A percentile compares a stretch with the other conserved stretches of the same genome.
These are phyloP conservation scores for Pezizomycotina sp. DNA, from an alignment of 2,329 filamentous ascomycete species.

Conservation along the genomic window DNA sequence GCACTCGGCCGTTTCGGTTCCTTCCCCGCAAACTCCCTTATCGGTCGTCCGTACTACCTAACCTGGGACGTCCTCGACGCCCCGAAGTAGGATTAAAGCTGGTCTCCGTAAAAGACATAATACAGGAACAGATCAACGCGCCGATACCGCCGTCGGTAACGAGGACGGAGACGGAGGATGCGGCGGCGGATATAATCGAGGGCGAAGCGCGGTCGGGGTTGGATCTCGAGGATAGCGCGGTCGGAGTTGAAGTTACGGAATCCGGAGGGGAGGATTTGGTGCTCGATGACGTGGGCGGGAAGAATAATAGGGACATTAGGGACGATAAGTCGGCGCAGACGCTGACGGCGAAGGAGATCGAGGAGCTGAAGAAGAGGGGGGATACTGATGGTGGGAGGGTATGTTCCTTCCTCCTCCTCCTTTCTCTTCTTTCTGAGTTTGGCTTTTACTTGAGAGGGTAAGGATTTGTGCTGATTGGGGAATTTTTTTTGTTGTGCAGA, in stretches of 20 bases:
- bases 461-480: not conserved
- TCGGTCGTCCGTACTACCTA: conserved; percentile 79
- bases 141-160: too few relatives aligned
- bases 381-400: conserved; percentile 43
- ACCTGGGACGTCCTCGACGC: conserved; percentile 58
- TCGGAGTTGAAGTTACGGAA: conserved; percentile 24
- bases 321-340: conserved; percentile 56
- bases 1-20: conserved; percentile 84
- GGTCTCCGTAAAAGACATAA: conserved; percentile 22
- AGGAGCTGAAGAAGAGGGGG: conserved; percentile 53
- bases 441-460: not conserved
- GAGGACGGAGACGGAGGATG: too few relatives aligned
- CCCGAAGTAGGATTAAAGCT: conserved; percentile 21
- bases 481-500: conserved; percentile 42
- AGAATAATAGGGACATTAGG: conserved; percentile 46
- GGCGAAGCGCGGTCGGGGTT: conserved; percentile 12
- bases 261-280: conserved; percentile 23
- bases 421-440: not conserved
- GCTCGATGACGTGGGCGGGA: conserved; percentile 37
- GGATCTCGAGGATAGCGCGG: conserved; percentile 12
- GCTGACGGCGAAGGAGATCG: conserved; percentile 54
- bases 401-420: conserved; percentile 2
- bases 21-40: conserved; percentile 74
- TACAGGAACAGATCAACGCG: conserved; percentile 22
- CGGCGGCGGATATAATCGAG: too few relatives aligned